A percentile compares a stretch with the other conserved stretches of the same genome.
Evolutionary conservation across 2,329 filamentous ascomycete species (phyloP).

Genomic region (Ilyonectria robusta): DNA sequence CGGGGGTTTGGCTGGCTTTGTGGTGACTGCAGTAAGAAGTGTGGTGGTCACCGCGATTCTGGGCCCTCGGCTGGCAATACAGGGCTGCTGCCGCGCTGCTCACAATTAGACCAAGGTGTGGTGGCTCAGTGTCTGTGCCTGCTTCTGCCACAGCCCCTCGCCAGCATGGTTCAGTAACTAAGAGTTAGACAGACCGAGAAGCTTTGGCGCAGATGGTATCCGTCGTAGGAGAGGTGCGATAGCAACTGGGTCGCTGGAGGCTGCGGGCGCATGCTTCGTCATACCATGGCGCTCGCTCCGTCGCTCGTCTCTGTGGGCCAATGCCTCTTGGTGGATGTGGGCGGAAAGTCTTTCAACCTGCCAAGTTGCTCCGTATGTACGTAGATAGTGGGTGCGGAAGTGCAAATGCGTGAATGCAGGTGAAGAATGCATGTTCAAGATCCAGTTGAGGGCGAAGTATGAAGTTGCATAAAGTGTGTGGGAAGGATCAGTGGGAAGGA

Average conservation of each 20-base stretch:
- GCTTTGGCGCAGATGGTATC: neutral
- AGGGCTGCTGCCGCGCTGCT: conserved; percentile 13
- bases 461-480: neutral
- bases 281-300: neutral
- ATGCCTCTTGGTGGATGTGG: conserved; percentile 7
- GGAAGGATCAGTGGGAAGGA: conserved; percentile 1
- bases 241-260: conserved; percentile 6
- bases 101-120: neutral
- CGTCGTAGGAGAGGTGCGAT: conserved; percentile 2
- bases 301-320: conserved; percentile 12
- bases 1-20: conserved; percentile 14
- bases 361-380: neutral
- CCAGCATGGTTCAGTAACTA: neutral
- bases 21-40: neutral
- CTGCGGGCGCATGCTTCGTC: conserved; percentile 19
- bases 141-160: neutral
- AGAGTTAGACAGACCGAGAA: neutral
- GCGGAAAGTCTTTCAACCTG: neutral
- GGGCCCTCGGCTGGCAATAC: conserved; percentile 28
- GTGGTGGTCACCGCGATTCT: conserved; percentile 26
- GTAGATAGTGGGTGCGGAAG: neutral
- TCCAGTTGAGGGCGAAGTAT: neutral
- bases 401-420: conserved; percentile 6
- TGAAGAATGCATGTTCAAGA: neutral
- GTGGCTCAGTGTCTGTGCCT: conserved; percentile 3